Evolutionary conservation across 371 early-diverging fungal species (phyloP), one percentile per base, ranked within the genome.

Genomic region (Batrachochytrium dendrobatidis): DNA sequence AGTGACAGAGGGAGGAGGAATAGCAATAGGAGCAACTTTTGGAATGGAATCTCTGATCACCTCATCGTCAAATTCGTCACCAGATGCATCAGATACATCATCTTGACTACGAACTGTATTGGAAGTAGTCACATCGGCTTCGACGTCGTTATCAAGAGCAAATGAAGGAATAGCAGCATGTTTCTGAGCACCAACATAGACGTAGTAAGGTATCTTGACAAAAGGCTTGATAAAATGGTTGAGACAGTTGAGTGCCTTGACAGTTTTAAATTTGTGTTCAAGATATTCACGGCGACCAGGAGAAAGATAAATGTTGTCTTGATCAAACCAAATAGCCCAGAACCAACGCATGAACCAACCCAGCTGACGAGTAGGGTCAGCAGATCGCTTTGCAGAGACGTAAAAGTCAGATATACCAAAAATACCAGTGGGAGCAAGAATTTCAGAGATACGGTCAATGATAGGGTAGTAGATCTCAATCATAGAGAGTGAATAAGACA

Each of bases 401-500:
- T 88, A 89, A 70, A 90, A 90, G 67, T 90, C 90, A 1, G 83
- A 75, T 24, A 91, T 86, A 48, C 60, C 60, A 53, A 88, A 64
- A 34, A 91, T 71, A 58, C 92, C 92, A 34, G 78, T 76, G 25
- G 87, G 82, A 4, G 77, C 59, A 3, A 91, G 69, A 17, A 89
- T 68, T 5, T 72, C 67, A 26, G 80, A 69, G 32, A 89, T 71
- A 17, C 82, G 76, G 65, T 90, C 90, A 20, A 91, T 73, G 15
- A 88, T 80, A 12, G 86, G 75, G 60, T 77, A 86, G 64, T 77
- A 87, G 45, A 70, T 64, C 34, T 88, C 89, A 67, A 91, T 87
- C 92, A 91, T 91, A 1, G 90, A 87, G 35, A 91, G 78, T n/a
- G 90, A 88, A 73, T 91, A 91, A 1, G 87, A 87, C 80, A 90